phyloP scores from a whole-genome alignment of 2,329 filamentous ascomycete genomes.

The Pseudocercospora eumusae region DNA sequence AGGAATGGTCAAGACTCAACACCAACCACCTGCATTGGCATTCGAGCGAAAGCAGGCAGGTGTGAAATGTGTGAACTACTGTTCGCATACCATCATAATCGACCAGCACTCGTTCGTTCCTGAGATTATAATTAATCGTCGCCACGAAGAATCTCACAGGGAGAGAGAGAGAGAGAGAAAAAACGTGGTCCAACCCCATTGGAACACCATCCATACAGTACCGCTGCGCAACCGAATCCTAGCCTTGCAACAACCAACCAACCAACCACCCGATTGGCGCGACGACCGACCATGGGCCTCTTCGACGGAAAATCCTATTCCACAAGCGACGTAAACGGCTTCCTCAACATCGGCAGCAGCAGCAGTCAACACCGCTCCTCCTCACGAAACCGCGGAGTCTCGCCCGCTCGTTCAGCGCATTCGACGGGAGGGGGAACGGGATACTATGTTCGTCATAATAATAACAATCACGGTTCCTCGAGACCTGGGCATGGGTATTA shows the following conservation, averaged over 20 bases:
- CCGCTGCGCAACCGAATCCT: not conserved
- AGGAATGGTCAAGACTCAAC: slow-evolving; percentile 1
- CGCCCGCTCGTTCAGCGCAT: slow-evolving; percentile 27
- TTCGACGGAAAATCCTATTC: slow-evolving; percentile 38
- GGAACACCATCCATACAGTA: slow-evolving; percentile 17
- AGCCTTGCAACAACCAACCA: slow-evolving; percentile 4
- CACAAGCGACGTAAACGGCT: slow-evolving; percentile 27
- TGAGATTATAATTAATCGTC: too few species aligned
- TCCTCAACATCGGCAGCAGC: slow-evolving; percentile 19
- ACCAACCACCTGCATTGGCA: slow-evolving; percentile 9
- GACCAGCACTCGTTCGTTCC: not conserved
- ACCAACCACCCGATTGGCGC: not conserved
- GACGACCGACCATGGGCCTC: slow-evolving; percentile 36
- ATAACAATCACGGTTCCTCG: not conserved
- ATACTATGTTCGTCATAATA: slow-evolving; percentile 30
- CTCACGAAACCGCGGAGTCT: slow-evolving; percentile 26
- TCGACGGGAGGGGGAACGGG: slow-evolving; percentile 24
- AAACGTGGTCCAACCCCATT: slow-evolving; percentile 20
- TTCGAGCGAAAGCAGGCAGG: not conserved
- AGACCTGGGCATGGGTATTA: slow-evolving; percentile 19
- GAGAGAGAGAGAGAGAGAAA: too few species aligned
- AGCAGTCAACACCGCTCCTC: slow-evolving; percentile 16
- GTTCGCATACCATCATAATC: not conserved
- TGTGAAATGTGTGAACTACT: not conserved
- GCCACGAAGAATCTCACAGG: too few species aligned